Base-by-base conservation (phyloP, 148 eudicot genomes). In the Vaccinium darrowii region DNA sequence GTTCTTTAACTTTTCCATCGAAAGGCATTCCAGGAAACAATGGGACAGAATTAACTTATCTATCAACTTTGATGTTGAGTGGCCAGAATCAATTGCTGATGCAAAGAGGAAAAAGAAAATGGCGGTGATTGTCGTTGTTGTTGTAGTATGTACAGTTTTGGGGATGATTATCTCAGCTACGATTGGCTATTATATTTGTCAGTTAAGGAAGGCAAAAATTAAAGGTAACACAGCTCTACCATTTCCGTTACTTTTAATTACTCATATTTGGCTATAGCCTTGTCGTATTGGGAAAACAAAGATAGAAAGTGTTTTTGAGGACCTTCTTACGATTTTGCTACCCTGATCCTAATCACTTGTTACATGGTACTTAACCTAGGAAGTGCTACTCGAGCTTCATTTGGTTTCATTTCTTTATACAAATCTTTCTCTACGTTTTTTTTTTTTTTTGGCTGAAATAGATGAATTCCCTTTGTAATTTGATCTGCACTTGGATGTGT, bases 121-220 rank as follows among this genome's bases (percentile, higher is more conserved):
- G 65, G 67, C 1, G 74, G 51, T 23, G 69, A 81, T 62, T 33
- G 14, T 76, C 39, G 47, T 81, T 7, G 78, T 76, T 3, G 81
- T 86, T n/a, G n/a, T n/a, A 52, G 16, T 86, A 62, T 60, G 52
- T 25, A 86, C 87, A 50, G 62, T 86, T 49, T 36, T 74, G 82
- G 87, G 87, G 52, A 86, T 86, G 84, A 65, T 86, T 49, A 50
- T 86, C 18, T 86, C 87, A 63, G 54, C 77, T 76, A 36, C 77
- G 39, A 49, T 76, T 51, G 87, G 84, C 60, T 86, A 52, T 69
- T 81, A 75, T 16, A 82, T 86, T 36, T 86, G 81, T 62, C 87
- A 65, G 51, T 76, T 77, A 27, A 62, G 84, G 51, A 86, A 86
- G 74, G 87, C 81, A 51, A 75, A 47, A 50, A 86, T 60, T 47